These are phyloP conservation scores for Globisporangium perplexum DNA, from an alignment of 352 stramenopile species.

Conservation along the genomic window DNA sequence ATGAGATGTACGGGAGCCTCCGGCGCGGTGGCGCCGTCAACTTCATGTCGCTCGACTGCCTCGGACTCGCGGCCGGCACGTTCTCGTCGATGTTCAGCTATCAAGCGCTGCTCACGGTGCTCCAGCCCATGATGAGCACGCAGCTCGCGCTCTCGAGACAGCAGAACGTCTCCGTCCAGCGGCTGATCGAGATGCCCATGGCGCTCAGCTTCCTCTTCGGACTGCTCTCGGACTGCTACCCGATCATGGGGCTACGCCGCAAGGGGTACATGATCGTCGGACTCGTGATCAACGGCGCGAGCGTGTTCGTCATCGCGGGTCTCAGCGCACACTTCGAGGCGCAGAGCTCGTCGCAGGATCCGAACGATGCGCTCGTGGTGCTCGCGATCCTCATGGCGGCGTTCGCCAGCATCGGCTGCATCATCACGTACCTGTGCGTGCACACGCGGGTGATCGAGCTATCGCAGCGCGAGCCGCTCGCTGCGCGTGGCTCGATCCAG, in stretches of 20 bases:
- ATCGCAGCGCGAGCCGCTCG: slow-evolving; percentile 32
- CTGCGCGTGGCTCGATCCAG: slow-evolving; percentile 24
- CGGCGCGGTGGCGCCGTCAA: slow-evolving; percentile 31
- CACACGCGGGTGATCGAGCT: slow-evolving; percentile 38
- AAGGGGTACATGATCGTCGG: slow-evolving; percentile 92
- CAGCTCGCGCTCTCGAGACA: slow-evolving; percentile 19
- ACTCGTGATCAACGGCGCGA: slow-evolving; percentile 52
- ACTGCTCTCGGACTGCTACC: slow-evolving; percentile 87
- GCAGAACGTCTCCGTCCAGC: slow-evolving; percentile 19
- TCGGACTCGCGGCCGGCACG: slow-evolving; percentile 30
- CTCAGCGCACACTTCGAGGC: slow-evolving; percentile 45
- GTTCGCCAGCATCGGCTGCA: slow-evolving; percentile 19
- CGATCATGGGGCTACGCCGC: slow-evolving; percentile 84
- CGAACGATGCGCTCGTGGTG: slow-evolving; percentile 9
- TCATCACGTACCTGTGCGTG: slow-evolving; percentile 24
- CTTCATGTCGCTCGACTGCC: slow-evolving; percentile 28
- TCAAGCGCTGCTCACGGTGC: slow-evolving; percentile 16
- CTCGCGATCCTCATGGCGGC: slow-evolving; percentile 19
- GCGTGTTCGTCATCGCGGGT: slow-evolving; percentile 46
- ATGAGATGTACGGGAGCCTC: slow-evolving; percentile 42
- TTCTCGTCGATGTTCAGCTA: slow-evolving; percentile 45
- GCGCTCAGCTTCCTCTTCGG: slow-evolving; percentile 87
- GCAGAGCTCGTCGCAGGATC: neutral
- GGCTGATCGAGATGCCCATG: slow-evolving; percentile 50
- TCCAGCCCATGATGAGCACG: slow-evolving; percentile 23